These are phyloP conservation scores for Arthrobotrys iridis DNA, from an alignment of 2,329 filamentous ascomycete species.

Conservation along the genomic window DNA sequence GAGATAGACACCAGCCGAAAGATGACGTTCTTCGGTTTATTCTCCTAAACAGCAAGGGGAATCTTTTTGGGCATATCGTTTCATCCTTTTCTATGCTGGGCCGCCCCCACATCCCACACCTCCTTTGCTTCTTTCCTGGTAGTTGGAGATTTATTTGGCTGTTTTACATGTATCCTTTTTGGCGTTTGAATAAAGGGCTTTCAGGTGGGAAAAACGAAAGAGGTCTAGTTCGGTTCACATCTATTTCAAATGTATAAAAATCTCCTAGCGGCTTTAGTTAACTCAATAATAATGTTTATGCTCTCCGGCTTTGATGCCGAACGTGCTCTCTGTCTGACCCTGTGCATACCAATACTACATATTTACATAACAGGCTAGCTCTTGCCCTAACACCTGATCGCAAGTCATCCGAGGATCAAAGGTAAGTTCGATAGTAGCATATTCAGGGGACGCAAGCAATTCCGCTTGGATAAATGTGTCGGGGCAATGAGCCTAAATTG, in stretches of 20 bases:
- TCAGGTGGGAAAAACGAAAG: neutral
- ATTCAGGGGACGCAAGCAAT: neutral
- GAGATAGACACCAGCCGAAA: slow-evolving; percentile 30
- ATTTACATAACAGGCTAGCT: neutral
- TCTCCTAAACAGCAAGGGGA: neutral
- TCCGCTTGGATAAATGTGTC: slow-evolving; percentile 43
- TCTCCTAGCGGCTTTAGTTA: neutral
- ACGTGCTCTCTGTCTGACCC: neutral
- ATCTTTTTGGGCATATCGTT: neutral
- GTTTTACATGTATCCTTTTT: neutral
- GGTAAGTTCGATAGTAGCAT: neutral
- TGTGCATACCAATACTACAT: slow-evolving; percentile 2
- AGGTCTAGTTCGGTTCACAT: neutral
- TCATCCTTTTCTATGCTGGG: neutral
- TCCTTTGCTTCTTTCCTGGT: neutral
- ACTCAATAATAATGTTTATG: neutral
- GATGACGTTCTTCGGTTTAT: slow-evolving; percentile 41
- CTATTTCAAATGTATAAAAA: slow-evolving; percentile 1
- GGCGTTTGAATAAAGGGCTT: slow-evolving; percentile 10
- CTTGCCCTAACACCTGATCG: slow-evolving; percentile 20
- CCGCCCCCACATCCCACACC: neutral
- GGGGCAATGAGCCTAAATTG: slow-evolving; percentile 41
- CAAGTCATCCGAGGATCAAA: slow-evolving; percentile 1
- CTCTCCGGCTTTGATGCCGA: slow-evolving; percentile 1
- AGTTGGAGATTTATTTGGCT: neutral